These are phyloP conservation scores for Tetraselmis chui DNA, from an alignment of 139 green algal species.

Conservation along the genomic window DNA sequence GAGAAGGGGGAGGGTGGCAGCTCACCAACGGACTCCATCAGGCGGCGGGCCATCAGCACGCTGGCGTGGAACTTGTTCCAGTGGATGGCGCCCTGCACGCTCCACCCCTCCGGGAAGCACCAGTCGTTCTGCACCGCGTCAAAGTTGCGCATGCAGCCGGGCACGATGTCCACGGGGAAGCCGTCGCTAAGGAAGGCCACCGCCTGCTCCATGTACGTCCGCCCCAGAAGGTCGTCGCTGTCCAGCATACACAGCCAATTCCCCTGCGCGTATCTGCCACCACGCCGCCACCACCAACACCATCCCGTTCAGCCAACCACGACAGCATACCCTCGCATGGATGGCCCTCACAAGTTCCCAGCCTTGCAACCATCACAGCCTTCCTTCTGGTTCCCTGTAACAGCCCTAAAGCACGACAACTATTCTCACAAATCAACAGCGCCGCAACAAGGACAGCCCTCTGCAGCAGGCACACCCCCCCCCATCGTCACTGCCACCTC, in stretches of 20 bases:
- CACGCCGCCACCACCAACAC: too few relatives aligned
- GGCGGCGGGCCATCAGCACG: slow-evolving; percentile 18
- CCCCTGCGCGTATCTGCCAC: slow-evolving; percentile 17
- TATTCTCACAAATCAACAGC: too few relatives aligned
- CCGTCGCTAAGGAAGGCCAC: slow-evolving; percentile 8
- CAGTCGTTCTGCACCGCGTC: slow-evolving; percentile 20
- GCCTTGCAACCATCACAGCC: too few relatives aligned
- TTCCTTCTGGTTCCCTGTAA: too few relatives aligned
- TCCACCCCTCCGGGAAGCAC: slow-evolving; percentile 31
- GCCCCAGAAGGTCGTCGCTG: slow-evolving; percentile 26
- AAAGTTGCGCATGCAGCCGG: slow-evolving; percentile 28
- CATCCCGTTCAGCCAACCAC: too few relatives aligned
- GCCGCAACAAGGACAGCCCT: too few relatives aligned
- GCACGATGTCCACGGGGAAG: slow-evolving; percentile 16
- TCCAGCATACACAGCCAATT: slow-evolving; percentile 33
- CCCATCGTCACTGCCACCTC: too few relatives aligned
- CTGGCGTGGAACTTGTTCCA: slow-evolving; percentile 34
- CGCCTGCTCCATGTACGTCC: slow-evolving; percentile 15
- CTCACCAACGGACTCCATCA: slow-evolving; percentile 15
- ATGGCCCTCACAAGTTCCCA: too few relatives aligned
- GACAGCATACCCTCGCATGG: too few relatives aligned
- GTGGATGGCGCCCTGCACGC: slow-evolving; percentile 16
- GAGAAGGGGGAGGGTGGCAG: too few relatives aligned
- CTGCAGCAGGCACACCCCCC: too few relatives aligned
- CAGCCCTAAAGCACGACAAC: too few relatives aligned